Percentiles rank a stretch among this genome's conserved stretches.
Evolutionary conservation across 169 alveolate species (phyloP).

Genomic region (Theileria annulata): DNA sequence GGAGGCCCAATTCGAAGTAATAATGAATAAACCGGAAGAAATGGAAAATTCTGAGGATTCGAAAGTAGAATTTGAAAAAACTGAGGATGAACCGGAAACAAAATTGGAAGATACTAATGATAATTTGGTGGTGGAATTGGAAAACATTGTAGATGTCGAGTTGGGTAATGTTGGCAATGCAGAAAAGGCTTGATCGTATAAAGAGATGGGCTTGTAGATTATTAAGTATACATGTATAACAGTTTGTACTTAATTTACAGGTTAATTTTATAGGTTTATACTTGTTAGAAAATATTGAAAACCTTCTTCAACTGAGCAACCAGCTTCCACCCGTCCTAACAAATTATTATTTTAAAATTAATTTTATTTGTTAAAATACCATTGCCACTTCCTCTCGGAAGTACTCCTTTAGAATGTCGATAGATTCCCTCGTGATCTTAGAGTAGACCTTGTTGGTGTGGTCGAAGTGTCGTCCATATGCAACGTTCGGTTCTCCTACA

Average conservation of each 20-base stretch:
- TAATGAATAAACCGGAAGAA: too few species aligned
- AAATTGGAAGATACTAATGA: neutral
- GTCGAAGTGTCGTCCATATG: conserved; percentile 95
- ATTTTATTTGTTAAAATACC: conserved; percentile 13
- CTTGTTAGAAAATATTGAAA: conserved; percentile 72
- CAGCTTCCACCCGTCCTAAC: conserved; percentile 92
- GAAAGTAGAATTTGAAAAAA: too few species aligned
- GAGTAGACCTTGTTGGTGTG: conserved; percentile 83
- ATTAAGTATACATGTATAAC: neutral
- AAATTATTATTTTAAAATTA: neutral
- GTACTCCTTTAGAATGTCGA: conserved; percentile 92
- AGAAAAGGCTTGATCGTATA: neutral
- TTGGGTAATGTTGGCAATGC: neutral
- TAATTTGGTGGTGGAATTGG: neutral
- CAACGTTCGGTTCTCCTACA: conserved; percentile 87
- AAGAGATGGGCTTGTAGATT: neutral
- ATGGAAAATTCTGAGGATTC: too few species aligned
- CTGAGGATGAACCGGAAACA: too few species aligned
- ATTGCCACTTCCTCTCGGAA: conserved; percentile 92
- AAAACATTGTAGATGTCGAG: neutral
- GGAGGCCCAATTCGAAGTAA: too few species aligned
- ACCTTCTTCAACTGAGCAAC: conserved; percentile 85
- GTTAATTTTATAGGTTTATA: neutral
- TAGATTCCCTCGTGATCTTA: conserved; percentile 90
- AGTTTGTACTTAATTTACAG: neutral